Evolutionary conservation across 2,329 filamentous ascomycete genomes (phyloP), one percentile per base, ranked within the genome.

Genomic region (Ophiostoma fasciatum): DNA sequence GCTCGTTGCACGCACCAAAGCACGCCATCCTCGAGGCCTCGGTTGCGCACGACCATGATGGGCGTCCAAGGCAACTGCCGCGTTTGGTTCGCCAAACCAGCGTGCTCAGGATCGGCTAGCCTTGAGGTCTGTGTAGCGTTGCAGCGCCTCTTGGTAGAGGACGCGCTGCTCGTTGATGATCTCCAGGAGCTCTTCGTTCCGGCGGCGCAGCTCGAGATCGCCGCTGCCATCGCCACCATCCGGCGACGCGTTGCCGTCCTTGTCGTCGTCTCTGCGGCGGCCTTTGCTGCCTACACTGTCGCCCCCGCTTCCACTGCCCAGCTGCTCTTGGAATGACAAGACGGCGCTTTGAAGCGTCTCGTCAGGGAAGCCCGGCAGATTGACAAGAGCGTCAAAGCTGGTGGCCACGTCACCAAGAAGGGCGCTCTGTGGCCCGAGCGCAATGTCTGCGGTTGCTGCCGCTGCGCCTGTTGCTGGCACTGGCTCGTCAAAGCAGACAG

Each of bases 401-500:
- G 31, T 19, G 7, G 14, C 20, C 14, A 18, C 15, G 21, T 30
- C n/a, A n/a, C n/a, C n/a, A n/a, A n/a, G n/a, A n/a, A n/a, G n/a
- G n/a, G n/a, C n/a, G n/a, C n/a, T n/a, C n/a, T n/a, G n/a, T n/a
- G n/a, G n/a, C n/a, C n/a, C n/a, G n/a, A n/a, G n/a, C n/a, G n/a
- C n/a, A n/a, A n/a, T n/a, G n/a, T n/a, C n/a, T n/a, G n/a, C n/a
- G n/a, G n/a, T n/a, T n/a, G n/a, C n/a, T n/a, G n/a, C n/a, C n/a
- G n/a, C n/a, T n/a, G n/a, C n/a, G n/a, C n/a, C n/a, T n/a, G n/a
- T n/a, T n/a, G n/a, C n/a, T n/a, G n/a, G 48, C 7, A 54, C 47
- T 15, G 62, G 40, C 28, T 62, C 56, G 12, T 62, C 61, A n/a
- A 85, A 60, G 51, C 82, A 77, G 11, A 74, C 61, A 13, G 66